Percentiles rank a stretch among this genome's conserved stretches.
These are phyloP conservation scores for Termitomyces sp. DNA, from an alignment of 768 basidiomycete species.

Conservation along the genomic window DNA sequence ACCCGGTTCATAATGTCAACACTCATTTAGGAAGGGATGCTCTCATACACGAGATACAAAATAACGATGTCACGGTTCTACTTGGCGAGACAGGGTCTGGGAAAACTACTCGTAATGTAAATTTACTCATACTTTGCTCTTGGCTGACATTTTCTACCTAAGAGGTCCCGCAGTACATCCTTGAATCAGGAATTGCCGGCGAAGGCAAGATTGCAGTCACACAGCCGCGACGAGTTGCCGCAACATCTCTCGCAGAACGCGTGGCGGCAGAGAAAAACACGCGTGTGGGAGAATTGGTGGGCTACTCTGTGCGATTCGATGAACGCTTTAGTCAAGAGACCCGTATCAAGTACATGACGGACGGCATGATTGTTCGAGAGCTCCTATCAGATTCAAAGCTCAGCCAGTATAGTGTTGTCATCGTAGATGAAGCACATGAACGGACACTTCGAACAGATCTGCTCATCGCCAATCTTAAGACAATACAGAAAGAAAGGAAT, in stretches of 20 bases:
- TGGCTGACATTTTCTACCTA: conserved; percentile 24
- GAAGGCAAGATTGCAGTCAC: conserved; percentile 84
- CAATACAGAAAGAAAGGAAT: conserved; percentile 68
- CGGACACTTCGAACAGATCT: conserved; percentile 92
- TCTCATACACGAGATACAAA: conserved; percentile 62
- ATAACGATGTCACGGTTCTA: conserved; percentile 82
- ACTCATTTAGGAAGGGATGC: conserved; percentile 60
- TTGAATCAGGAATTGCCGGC: conserved; percentile 72
- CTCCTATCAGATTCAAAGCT: conserved; percentile 74
- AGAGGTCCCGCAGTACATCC: conserved; percentile 93
- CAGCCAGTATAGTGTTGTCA: conserved; percentile 77
- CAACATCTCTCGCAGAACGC: conserved; percentile 87
- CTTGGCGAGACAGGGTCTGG: conserved; percentile 98
- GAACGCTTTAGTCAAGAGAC: conserved; percentile 69
- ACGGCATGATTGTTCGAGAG: conserved; percentile 96
- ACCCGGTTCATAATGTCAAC: background rate
- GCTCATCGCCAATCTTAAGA: conserved; percentile 85
- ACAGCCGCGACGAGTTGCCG: conserved; percentile 93
- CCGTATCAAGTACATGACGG: conserved; percentile 92
- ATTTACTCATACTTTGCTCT: background rate
- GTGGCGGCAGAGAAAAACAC: conserved; percentile 82
- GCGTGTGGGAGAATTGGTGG: conserved; percentile 71
- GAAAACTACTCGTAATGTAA: conserved; percentile 82
- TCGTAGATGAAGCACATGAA: conserved; percentile 98
- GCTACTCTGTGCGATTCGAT: conserved; percentile 96